Evolutionary conservation across 2,329 filamentous ascomycete genomes (phyloP).

Genomic region (Trichoderma afroharzianum): DNA sequence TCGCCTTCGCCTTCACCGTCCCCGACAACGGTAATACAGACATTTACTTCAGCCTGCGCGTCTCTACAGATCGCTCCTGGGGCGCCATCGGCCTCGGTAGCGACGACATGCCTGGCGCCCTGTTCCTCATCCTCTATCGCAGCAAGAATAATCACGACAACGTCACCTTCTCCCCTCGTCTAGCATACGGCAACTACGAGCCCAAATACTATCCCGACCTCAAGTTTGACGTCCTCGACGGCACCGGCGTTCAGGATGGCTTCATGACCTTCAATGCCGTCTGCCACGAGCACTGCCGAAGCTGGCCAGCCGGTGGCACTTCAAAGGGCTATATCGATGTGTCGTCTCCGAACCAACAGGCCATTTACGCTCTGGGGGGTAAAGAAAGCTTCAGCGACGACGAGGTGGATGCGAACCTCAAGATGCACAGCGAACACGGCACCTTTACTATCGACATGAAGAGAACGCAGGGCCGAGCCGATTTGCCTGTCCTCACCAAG

Average conservation of each 20-base stretch:
- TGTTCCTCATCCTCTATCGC: constrained; percentile 55
- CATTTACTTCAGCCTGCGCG: constrained; percentile 53
- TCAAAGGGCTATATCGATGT: constrained; percentile 46
- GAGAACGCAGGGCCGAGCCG: constrained; percentile 44
- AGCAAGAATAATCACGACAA: constrained; percentile 42
- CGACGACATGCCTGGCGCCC: constrained; percentile 47
- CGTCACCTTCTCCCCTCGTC: constrained; percentile 55
- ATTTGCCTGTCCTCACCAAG: constrained; percentile 39
- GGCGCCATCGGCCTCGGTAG: constrained; percentile 53
- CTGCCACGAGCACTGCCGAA: constrained; percentile 49
- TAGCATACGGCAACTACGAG: constrained; percentile 49
- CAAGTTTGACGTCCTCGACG: constrained; percentile 41
- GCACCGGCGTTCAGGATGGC: constrained; percentile 46
- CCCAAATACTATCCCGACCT: constrained; percentile 46
- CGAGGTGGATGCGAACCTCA: constrained; percentile 41
- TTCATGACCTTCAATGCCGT: constrained; percentile 48
- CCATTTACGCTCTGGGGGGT: constrained; percentile 56
- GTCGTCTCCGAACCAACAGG: constrained; percentile 43
- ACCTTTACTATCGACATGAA: constrained; percentile 54
- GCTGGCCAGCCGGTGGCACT: constrained; percentile 39
- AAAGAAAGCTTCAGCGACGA: constrained; percentile 42
- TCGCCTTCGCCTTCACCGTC: constrained; percentile 50
- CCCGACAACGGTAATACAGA: constrained; percentile 44
- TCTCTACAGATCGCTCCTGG: constrained; percentile 46
- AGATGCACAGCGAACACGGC: constrained; percentile 52